Percentiles rank a stretch among this genome's conserved stretches.
Conservation (phyloP, 176 grass and related monocot species). For the Musa acuminata region DNA sequence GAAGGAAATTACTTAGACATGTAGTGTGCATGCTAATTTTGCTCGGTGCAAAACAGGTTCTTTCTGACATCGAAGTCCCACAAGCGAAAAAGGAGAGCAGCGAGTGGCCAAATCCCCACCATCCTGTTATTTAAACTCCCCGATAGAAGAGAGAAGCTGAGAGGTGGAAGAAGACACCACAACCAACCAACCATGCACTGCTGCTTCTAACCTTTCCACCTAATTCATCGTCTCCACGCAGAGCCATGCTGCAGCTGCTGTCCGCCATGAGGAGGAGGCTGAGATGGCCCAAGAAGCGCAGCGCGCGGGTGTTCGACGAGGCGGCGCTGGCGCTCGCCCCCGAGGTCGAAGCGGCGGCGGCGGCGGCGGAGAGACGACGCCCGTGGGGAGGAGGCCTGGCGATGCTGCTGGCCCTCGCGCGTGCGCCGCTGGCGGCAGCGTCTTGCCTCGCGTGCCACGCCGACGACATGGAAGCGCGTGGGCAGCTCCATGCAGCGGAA, state of each 20-base stretch:
- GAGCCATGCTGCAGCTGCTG: not conserved
- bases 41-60: no score
- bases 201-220: not conserved
- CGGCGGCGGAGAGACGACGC: not conserved
- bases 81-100: not conserved
- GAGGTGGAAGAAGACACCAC: not conserved
- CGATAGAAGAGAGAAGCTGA: no score
- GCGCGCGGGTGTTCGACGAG: conserved; percentile 26
- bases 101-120: not conserved
- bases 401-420: conserved; percentile 41
- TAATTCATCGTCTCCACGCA: not conserved
- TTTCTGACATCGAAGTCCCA: no score
- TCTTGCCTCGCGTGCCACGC: conserved; percentile 26
- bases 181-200: not conserved
- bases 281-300: not conserved
- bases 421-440: conserved; percentile 31
- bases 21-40: no score
- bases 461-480: conserved; percentile 31
- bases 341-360: not conserved
- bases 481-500: conserved; percentile 46
- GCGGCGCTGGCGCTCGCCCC: not conserved
- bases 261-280: not conserved
- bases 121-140: no score
- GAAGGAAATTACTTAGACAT: no score
- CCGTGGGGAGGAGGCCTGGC: conserved; percentile 19